These are phyloP conservation scores for Kregervanrija fluxuum DNA, from an alignment of 805 yeast genomes.

Conservation along the genomic window DNA sequence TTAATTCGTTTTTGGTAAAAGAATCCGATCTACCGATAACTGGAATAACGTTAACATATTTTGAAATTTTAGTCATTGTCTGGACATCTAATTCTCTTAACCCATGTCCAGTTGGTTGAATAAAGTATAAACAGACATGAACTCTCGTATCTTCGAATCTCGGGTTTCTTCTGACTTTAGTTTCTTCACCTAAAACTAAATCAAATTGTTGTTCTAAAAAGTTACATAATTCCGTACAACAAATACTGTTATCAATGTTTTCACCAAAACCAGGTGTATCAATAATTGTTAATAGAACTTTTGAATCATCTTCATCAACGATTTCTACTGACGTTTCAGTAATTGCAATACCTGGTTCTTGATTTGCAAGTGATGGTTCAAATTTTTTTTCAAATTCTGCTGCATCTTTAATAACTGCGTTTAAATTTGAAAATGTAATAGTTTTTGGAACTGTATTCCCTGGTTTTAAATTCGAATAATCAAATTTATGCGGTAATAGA, in stretches of 20 bases:
- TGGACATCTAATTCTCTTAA: slow-evolving; percentile 65
- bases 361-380: slow-evolving; percentile 50
- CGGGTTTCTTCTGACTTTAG: slow-evolving; percentile 80
- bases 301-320: slow-evolving; percentile 52
- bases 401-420: slow-evolving; percentile 48
- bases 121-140: slow-evolving; percentile 64
- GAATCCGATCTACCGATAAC: slow-evolving; percentile 66
- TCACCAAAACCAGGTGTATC: slow-evolving; percentile 61
- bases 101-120: slow-evolving; percentile 74
- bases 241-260: slow-evolving; percentile 51
- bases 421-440: slow-evolving; percentile 52
- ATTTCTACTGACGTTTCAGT: slow-evolving; percentile 60
- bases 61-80: slow-evolving; percentile 63
- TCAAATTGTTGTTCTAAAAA: slow-evolving; percentile 75
- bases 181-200: slow-evolving; percentile 75
- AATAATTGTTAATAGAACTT: slow-evolving; percentile 44
- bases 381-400: slow-evolving; percentile 52
- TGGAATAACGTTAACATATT: slow-evolving; percentile 69
- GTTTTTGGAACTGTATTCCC: slow-evolving; percentile 34
- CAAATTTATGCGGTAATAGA: slow-evolving; percentile 53
- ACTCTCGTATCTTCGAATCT: slow-evolving; percentile 71
- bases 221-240: slow-evolving; percentile 57
- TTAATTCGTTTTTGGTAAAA: slow-evolving; percentile 55
- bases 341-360: slow-evolving; percentile 71
- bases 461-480: slow-evolving; percentile 25